Percentiles rank a stretch among this genome's conserved stretches.
Evolutionary conservation across 495 filamentous ascomycete genomes (phyloP).

Genomic region (Evernia prunastri): DNA sequence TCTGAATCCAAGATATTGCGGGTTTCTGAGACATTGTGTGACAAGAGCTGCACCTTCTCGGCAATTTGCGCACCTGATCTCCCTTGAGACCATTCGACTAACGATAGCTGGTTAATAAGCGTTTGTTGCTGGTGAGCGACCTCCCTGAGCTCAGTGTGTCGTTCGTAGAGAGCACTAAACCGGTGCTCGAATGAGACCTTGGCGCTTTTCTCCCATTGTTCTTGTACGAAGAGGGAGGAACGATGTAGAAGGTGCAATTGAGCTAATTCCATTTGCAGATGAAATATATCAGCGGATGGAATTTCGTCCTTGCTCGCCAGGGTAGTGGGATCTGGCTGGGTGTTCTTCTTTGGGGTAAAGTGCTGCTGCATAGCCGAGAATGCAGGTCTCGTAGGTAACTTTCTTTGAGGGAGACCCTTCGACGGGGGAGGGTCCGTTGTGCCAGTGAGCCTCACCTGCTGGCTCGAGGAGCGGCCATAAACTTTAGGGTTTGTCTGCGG

Average conservation of each 20-base stretch:
- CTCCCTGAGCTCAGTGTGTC: conserved; percentile 33
- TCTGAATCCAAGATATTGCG: conserved; percentile 31
- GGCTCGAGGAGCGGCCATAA: conserved; percentile 20
- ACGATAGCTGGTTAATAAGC: conserved; percentile 37
- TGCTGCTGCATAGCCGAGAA: conserved; percentile 66
- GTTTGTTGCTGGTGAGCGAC: conserved; percentile 38
- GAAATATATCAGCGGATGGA: conserved; percentile 52
- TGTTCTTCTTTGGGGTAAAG: conserved; percentile 58
- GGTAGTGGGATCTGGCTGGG: conserved; percentile 42
- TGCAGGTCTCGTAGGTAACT: conserved; percentile 37
- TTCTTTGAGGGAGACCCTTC: conserved; percentile 2
- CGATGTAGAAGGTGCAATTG: conserved; percentile 66
- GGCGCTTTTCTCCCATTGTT: conserved; percentile 35
- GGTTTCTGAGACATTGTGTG: conserved; percentile 40
- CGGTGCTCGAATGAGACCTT: conserved; percentile 35
- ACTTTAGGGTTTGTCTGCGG: conserved; percentile 6
- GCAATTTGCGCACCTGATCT: conserved; percentile 33
- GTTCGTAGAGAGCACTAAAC: conserved; percentile 36
- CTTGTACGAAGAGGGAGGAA: conserved; percentile 31
- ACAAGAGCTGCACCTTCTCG: conserved; percentile 41
- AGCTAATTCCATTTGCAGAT: conserved; percentile 64
- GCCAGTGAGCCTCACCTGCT: conserved; percentile 18
- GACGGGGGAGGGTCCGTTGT: neutral
- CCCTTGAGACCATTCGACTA: conserved; percentile 38
- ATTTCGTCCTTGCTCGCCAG: conserved; percentile 20